Evolutionary conservation across 1,284 basidiomycete genomes (phyloP).

Genomic region (Marasmius oreades): DNA sequence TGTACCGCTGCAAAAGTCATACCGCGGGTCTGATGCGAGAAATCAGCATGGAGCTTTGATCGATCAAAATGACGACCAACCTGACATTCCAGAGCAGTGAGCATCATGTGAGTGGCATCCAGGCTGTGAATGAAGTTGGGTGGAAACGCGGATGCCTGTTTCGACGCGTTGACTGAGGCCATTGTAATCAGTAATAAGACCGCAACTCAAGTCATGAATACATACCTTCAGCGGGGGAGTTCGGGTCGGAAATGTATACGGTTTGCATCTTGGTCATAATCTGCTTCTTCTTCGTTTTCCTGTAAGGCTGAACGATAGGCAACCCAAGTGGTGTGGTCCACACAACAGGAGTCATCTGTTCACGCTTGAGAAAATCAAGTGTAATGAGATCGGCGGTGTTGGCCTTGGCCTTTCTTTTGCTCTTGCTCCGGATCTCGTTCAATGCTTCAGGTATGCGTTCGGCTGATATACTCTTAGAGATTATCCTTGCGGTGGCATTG

Average conservation of each 20-base stretch:
- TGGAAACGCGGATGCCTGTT: constrained; percentile 81
- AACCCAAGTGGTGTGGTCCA: constrained; percentile 96
- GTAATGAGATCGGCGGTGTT: constrained; percentile 11
- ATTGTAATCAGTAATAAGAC: too few relatives aligned
- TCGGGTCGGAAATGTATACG: constrained; percentile 92
- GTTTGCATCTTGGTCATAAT: constrained; percentile 85
- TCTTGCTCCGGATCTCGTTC: constrained; percentile 24
- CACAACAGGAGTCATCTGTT: constrained; percentile 94
- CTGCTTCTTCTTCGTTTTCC: constrained; percentile 81
- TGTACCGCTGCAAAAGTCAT: too few relatives aligned
- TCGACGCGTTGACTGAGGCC: too few relatives aligned
- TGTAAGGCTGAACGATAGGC: constrained; percentile 96
- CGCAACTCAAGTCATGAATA: too few relatives aligned
- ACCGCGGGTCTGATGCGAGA: constrained; percentile 45
- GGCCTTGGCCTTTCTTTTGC: constrained; percentile 11
- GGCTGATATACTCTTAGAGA: constrained; percentile 84
- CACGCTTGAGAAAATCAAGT: constrained; percentile 58
- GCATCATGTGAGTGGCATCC: constrained; percentile 98
- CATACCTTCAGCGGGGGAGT: constrained; percentile 67
- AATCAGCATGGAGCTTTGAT: not conserved
- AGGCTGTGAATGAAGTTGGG: constrained; percentile 98
- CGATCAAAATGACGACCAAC: too few relatives aligned
- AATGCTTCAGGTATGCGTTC: constrained; percentile 63
- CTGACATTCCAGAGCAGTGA: constrained; percentile 92
- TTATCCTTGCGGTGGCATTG: constrained; percentile 76